Evolutionary conservation across 805 yeast genomes (phyloP), one percentile per base, ranked within the genome.

Genomic region (Wickerhamomyces strasburgensis): DNA sequence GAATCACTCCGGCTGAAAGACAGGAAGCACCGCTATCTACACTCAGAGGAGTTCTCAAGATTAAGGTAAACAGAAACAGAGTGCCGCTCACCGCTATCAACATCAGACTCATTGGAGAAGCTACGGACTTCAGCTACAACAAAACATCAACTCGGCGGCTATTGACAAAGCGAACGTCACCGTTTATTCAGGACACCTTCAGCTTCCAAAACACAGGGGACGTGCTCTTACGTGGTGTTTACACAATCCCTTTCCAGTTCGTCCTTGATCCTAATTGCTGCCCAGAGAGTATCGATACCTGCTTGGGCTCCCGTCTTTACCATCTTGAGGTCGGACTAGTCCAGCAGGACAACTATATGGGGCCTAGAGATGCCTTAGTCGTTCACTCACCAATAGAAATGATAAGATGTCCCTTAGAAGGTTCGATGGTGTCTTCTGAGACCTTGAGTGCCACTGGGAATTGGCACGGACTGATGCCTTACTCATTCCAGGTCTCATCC

Each of bases 161-260:
- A 19, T 25, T 42, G 21, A 16, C 24, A 7, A 15, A 29, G n/a
- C 14, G 17, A 16, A 37, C 27, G 7, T 27, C 18, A 15, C 34
- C 27, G 21, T 14, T 33, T n/a, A 19, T 52, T 13, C 23, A 48
- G 19, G 56, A 52, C 14, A 35, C 32, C 2, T 42, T 34, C 37
- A 19, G 32, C 46, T 27, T 15, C 42, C 6, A 29, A 40, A 4
- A 31, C 27, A 0, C 18, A 34, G 3, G 10, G 14, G 2, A 21
- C 24, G n/a, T n/a, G 19, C 31, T 45, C 13, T 26, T 43, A 14
- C 47, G 25, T 28, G 57, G 57, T 3, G 34, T 34, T 3, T 46
- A 52, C 32, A 36, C 29, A 1, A 39, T 51, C 19, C 57, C 57
- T 1, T 52, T 52, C 39, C 51, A 46, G 28, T 52, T 52, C 27